Evolutionary conservation across 164 flowering plant genomes (phyloP), one percentile per base, ranked within the genome.

Genomic region (Stephania japonica): DNA sequence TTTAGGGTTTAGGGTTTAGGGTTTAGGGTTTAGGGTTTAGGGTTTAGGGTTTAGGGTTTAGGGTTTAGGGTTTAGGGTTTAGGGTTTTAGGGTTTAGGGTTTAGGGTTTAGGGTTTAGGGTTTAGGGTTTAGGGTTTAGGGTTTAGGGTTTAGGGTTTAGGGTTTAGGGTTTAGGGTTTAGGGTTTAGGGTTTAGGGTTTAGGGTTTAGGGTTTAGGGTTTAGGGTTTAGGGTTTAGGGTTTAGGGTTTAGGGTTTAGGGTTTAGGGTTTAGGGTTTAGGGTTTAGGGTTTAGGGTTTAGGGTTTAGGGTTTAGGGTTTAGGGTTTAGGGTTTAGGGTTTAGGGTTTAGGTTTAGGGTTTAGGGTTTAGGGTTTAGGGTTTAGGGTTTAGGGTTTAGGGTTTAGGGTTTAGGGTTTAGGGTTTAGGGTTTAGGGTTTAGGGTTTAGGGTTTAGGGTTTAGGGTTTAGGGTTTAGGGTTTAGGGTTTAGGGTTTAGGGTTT

Each of bases 1-100:
- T 69, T 69, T 42, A 44, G 71, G 71, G 53, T 69, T 69, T 42
- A n/a, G 71, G 71, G 59, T 49, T 43, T 69, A 42, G n/a, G 59
- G 71, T 49, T 43, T 69, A 12, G 59, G 71, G n/a, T 18, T 42
- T 69, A 18, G 25, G 56, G 71, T 18, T 42, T 69, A 18, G 25
- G 56, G 71, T 42, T 69, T 69, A n/a, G 59, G 71, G 53, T 42
- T 69, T 42, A n/a, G 59, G 71, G 53, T 42, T 42, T 42, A n/a
- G 59, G 53, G 53, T 42, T 59, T 42, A n/a, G 59, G 71, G 53
- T 42, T 69, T 42, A n/a, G 59, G 71, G 64, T 59, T 59, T 44
- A 18, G 24, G 64, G 64, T 18, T 59, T 59, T 7, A 12, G 63
- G 63, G 5, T 59, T n/a, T n/a, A n/a, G n/a, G n/a, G n/a, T n/a